A percentile compares a stretch with the other conserved stretches of the same genome.
Evolutionary conservation across 805 yeast genomes (phyloP).

Genomic region (Candida fluviatilis): DNA sequence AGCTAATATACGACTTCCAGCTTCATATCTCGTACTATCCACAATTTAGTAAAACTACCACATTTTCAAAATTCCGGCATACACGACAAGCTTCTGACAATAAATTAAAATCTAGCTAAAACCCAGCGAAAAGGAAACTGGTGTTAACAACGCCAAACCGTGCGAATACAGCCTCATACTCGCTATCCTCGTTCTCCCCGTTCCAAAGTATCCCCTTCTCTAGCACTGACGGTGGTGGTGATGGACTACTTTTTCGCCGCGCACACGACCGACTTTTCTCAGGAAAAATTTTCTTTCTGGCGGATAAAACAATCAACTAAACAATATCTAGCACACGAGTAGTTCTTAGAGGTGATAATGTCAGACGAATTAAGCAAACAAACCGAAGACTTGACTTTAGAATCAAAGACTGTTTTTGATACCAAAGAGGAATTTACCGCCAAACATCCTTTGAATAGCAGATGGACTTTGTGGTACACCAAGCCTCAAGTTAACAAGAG

Average conservation of each 20-base stretch:
- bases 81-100: not conserved
- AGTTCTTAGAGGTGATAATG: conserved; percentile 18
- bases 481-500: conserved; percentile 77
- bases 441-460: conserved; percentile 84
- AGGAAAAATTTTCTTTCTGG: conserved; percentile 3
- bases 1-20: too few relatives aligned
- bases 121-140: not conserved
- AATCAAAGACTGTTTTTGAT: conserved; percentile 49
- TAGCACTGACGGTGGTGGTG: too few relatives aligned
- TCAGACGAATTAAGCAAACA: conserved; percentile 42
- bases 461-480: conserved; percentile 97
- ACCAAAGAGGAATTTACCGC: conserved; percentile 62
- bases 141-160: not conserved
- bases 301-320: not conserved
- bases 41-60: not conserved
- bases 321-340: not conserved
- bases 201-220: not conserved
- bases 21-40: not conserved
- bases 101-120: not conserved
- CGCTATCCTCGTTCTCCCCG: not conserved
- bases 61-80: not conserved
- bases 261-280: not conserved
- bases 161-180: not conserved
- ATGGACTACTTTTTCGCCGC: not conserved
- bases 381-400: conserved; percentile 42